These are phyloP conservation scores for Cryphonectria nitschkei DNA, from an alignment of 2,329 filamentous ascomycete genomes.

Conservation along the genomic window DNA sequence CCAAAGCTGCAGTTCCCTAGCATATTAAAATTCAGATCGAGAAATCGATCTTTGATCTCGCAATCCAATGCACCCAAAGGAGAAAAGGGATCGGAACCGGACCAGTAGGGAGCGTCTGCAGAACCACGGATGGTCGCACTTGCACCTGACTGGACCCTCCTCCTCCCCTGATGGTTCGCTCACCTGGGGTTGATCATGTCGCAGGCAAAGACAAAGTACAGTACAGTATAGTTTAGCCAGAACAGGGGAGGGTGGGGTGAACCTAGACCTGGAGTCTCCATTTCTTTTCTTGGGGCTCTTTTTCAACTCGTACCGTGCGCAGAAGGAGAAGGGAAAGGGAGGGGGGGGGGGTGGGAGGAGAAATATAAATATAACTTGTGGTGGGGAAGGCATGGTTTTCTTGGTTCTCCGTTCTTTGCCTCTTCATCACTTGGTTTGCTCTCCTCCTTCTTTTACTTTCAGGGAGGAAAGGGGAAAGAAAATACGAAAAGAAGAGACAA, in stretches of 20 bases:
- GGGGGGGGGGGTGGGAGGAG: background rate
- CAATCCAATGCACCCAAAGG: background rate
- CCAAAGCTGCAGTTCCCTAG: background rate
- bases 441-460: background rate
- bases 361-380: background rate
- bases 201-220: background rate
- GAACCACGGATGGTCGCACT: slow-evolving; percentile 7
- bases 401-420: background rate
- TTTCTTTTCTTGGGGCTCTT: background rate
- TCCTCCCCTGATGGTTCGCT: background rate
- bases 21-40: background rate
- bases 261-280: background rate
- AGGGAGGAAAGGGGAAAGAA: background rate
- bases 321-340: no score
- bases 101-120: slow-evolving; percentile 5
- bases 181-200: background rate
- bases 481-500: background rate
- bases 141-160: slow-evolving; percentile 6
- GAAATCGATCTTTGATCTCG: background rate
- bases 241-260: background rate
- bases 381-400: background rate
- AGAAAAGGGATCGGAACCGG: background rate
- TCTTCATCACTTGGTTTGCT: background rate
- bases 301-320: background rate
- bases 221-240: background rate